A percentile compares a stretch with the other conserved stretches of the same genome.
phyloP scores from a whole-genome alignment of 164 flowering plant species.

The Santalum album region DNA sequence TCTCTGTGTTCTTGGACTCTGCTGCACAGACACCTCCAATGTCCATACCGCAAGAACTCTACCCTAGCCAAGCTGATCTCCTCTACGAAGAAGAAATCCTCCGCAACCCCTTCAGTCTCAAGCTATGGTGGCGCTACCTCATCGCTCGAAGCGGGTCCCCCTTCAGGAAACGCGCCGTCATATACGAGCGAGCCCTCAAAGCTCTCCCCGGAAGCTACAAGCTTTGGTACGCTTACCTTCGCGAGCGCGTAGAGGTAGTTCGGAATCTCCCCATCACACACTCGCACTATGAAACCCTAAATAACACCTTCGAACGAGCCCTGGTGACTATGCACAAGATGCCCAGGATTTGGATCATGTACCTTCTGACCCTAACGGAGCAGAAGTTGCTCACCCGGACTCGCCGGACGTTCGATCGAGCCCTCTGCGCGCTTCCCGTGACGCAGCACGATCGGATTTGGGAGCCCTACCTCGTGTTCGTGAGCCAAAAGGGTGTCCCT shows the following conservation, averaged over 20 bases:
- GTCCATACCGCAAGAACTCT: conserved; percentile 34
- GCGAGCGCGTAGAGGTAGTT: conserved; percentile 68
- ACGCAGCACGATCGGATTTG: conserved; percentile 94
- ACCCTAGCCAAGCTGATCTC: conserved; percentile 61
- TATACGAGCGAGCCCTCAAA: conserved; percentile 83
- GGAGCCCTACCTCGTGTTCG: conserved; percentile 66
- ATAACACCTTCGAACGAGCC: conserved; percentile 89
- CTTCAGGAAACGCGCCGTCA: conserved; percentile 54
- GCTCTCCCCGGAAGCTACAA: conserved; percentile 94
- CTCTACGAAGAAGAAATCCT: conserved; percentile 80
- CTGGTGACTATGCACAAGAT: conserved; percentile 92
- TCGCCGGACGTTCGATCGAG: conserved; percentile 69
- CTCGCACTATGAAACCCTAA: conserved; percentile 47
- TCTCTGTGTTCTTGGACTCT: too few species aligned
- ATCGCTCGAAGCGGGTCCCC: conserved; percentile 49
- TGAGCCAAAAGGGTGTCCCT: conserved; percentile 69
- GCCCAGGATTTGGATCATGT: conserved; percentile 93
- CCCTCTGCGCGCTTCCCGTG: conserved; percentile 82
- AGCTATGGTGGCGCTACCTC: conserved; percentile 91
- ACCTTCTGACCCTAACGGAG: conserved; percentile 43
- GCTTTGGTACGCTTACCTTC: conserved; percentile 87
- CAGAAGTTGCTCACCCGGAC: conserved; percentile 62
- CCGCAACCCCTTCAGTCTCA: conserved; percentile 70
- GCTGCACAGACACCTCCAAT: too few species aligned
- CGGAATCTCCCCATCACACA: conserved; percentile 52